phyloP scores from a whole-genome alignment of 75 land plant species.

The Cunninghamia lanceolata region DNA sequence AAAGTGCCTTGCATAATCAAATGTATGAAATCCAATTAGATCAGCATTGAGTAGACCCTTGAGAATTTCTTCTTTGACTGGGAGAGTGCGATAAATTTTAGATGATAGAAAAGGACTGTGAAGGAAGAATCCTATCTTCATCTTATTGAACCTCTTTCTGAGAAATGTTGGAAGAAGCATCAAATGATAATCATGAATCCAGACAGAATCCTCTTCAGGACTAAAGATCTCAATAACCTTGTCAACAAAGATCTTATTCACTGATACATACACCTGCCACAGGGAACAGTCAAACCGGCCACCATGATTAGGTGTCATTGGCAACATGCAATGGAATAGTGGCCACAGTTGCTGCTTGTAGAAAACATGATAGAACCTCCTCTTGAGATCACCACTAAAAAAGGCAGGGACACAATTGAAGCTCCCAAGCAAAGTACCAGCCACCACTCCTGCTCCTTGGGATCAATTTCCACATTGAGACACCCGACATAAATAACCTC shows the following conservation, averaged over 20 bases:
- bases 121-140: no score
- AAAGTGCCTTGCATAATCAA: constrained; percentile 43
- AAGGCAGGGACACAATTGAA: constrained; percentile 71
- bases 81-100: constrained; percentile 1
- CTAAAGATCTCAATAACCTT: constrained; percentile 55
- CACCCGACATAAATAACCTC: constrained; percentile 71
- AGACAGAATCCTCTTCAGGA: constrained; percentile 76
- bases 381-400: constrained; percentile 33
- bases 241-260: constrained; percentile 69
- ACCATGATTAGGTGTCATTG: constrained; percentile 47
- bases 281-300: constrained; percentile 34
- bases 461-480: constrained; percentile 48
- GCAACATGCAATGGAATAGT: constrained; percentile 75
- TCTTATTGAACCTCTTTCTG: no score
- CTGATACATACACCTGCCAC: constrained; percentile 50
- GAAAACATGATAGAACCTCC: constrained; percentile 55
- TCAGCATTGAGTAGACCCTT: constrained; percentile 27
- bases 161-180: constrained; percentile 62
- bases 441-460: constrained; percentile 51
- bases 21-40: constrained; percentile 37
- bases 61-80: constrained; percentile 45
- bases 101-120: no score
- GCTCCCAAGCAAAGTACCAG: no score
- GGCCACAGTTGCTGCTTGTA: no score
- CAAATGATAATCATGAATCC: constrained; percentile 80